Evolutionary conservation across 345 rosid genomes (phyloP).

Genomic region (Anacardium occidentale): DNA sequence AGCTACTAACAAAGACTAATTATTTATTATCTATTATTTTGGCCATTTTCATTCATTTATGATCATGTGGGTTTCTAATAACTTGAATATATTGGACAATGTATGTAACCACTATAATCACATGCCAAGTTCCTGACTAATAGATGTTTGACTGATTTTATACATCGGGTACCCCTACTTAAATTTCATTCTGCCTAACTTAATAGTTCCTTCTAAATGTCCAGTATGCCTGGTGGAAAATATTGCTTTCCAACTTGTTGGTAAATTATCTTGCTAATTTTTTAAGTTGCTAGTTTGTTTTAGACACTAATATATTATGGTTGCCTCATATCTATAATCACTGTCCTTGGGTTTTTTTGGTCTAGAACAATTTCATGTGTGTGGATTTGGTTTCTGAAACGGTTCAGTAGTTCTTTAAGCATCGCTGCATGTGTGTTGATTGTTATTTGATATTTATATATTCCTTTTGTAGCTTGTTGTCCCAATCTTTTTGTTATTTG

Average conservation of each 20-base stretch:
- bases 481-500: neutral
- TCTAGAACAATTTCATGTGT: neutral
- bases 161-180: no score
- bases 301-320: neutral
- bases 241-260: neutral
- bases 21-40: neutral
- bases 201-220: constrained; percentile 2
- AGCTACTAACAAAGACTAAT: neutral
- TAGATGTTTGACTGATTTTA: neutral
- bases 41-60: no score
- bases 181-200: neutral
- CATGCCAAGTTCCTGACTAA: neutral
- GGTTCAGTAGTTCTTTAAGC: neutral
- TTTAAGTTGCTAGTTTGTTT: neutral
- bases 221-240: neutral
- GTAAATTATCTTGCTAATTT: neutral
- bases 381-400: neutral
- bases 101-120: neutral
- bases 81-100: neutral
- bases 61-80: neutral
- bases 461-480: neutral
- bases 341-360: neutral
- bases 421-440: constrained; percentile 4
- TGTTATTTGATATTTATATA: neutral
- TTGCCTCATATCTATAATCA: neutral